Percentiles rank a stretch among this genome's conserved stretches.
Conservation (phyloP, 1,284 basidiomycete genomes). For the Puccinia coronata region DNA sequence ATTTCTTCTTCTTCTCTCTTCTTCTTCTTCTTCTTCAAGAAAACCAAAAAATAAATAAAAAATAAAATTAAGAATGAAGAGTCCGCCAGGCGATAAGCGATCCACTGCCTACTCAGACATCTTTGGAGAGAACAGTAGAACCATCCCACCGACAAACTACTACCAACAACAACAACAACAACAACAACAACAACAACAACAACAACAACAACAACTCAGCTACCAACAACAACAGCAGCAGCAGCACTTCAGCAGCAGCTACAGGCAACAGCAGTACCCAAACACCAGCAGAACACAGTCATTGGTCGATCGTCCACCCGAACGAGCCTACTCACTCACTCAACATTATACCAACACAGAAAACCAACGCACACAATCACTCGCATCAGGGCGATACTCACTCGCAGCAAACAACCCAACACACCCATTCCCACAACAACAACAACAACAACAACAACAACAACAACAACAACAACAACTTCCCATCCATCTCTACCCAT, state of each 20-base stretch:
- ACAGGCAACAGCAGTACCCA: not conserved
- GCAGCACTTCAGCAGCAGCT: not conserved
- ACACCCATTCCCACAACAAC: not conserved
- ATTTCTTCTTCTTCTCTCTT: too few relatives aligned
- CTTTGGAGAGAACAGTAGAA: too few relatives aligned
- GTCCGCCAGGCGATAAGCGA: slow-evolving; percentile 8
- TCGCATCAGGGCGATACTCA: not conserved
- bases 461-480: not conserved
- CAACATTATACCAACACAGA: not conserved
- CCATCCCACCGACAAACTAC: not conserved
- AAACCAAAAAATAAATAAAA: too few relatives aligned
- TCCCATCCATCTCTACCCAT: not conserved
- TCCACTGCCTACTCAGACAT: slow-evolving; percentile 14
- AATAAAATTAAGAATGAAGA: too few relatives aligned
- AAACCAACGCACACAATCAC: not conserved
- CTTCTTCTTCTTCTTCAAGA: too few relatives aligned
- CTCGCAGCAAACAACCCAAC: not conserved
- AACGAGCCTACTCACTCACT: not conserved
- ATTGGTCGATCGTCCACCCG: not conserved
- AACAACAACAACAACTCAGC: not conserved
- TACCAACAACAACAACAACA: not conserved
- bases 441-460: not conserved
- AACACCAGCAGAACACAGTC: not conserved
- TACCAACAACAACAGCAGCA: not conserved
- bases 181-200: not conserved